Evolutionary conservation across 257 asterid genomes (phyloP), one percentile per base, ranked within the genome.

Genomic region (Solanum gracilifrons): DNA sequence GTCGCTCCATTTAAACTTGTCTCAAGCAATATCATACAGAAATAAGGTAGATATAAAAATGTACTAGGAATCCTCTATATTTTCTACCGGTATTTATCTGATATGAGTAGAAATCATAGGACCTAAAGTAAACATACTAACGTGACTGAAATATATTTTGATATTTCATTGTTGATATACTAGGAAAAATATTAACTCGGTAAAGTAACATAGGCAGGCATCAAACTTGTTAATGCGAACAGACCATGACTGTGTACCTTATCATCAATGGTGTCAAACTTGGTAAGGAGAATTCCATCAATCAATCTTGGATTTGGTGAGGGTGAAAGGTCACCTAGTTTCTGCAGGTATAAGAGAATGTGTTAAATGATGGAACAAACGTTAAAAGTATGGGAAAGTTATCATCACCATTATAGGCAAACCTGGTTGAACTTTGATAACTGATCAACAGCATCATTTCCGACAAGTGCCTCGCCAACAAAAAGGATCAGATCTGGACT

Each of bases 401-500:
- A 48, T 51, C 32, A 11, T 7, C 41, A 33, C 20, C 13, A 36
- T 13, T 18, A 20, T 1, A 31, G 10, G 21, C 83, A 41, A 74
- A 95, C 99, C 98, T 95, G 98, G 91, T 97, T 97, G 86, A 97
- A 97, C 90, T 97, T 97, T 12, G 98, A 93, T 87, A 97, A 76
- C 87, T 97, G 99, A 90, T 97, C 99, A 5, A 97, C 99, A 31
- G 96, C 99, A 82, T 97, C 99, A 55, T 97, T 97, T 72, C 99
- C 99, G 66, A 97, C 99, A 35, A 97, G 98, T 36, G 99, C 99
- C 93, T 97, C 99, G 13, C 99, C 99, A 82, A 97, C 99, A 91
- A 97, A 97, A 92, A 97, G 88, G 87, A 95, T 90, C 86, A 95
- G 92, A 76, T 97, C 99, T 16, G 99, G 99, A 87, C 35, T 95